Percentiles rank a stretch among this genome's conserved stretches.
Evolutionary conservation across 1,139 yeast species (phyloP).

Genomic region (Candida dubliniensis): DNA sequence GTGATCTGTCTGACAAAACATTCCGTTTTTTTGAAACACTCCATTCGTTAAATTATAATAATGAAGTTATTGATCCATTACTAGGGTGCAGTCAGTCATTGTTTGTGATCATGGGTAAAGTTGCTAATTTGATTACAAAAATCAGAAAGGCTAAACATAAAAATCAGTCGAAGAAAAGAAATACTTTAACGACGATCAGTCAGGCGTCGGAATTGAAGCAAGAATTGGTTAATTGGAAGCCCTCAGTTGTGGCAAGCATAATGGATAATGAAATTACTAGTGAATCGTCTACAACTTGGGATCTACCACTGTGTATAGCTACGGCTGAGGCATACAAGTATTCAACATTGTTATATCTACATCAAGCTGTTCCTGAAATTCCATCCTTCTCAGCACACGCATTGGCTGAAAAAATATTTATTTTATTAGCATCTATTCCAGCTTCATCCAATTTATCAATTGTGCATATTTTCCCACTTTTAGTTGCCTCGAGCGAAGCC

Average conservation of each 20-base stretch:
- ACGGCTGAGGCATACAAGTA: constrained; percentile 70
- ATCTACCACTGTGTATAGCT: constrained; percentile 58
- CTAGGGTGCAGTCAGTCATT: constrained; percentile 66
- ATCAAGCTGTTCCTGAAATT: constrained; percentile 70
- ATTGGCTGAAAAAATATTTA: constrained; percentile 59
- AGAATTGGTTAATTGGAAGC: constrained; percentile 56
- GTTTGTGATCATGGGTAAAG: constrained; percentile 63
- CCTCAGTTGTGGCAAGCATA: constrained; percentile 40
- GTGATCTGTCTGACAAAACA: constrained; percentile 13
- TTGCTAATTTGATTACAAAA: constrained; percentile 54
- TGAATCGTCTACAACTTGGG: constrained; percentile 37
- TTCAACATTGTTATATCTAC: constrained; percentile 57
- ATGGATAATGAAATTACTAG: constrained; percentile 22
- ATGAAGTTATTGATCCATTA: constrained; percentile 57
- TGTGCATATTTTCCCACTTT: constrained; percentile 62
- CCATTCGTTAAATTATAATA: constrained; percentile 27
- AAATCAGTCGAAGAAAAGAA: constrained; percentile 19
- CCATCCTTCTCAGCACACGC: constrained; percentile 56
- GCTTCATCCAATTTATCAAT: constrained; percentile 55
- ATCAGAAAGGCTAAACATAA: constrained; percentile 35
- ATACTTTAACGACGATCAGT: constrained; percentile 50
- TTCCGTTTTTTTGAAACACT: constrained; percentile 33
- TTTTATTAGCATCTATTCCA: constrained; percentile 63
- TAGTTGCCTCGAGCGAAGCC: constrained; percentile 67
- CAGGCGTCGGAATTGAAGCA: constrained; percentile 55